Evolutionary conservation across 768 basidiomycete species (phyloP), one percentile per base, ranked within the genome.

Genomic region (Russula emetica): DNA sequence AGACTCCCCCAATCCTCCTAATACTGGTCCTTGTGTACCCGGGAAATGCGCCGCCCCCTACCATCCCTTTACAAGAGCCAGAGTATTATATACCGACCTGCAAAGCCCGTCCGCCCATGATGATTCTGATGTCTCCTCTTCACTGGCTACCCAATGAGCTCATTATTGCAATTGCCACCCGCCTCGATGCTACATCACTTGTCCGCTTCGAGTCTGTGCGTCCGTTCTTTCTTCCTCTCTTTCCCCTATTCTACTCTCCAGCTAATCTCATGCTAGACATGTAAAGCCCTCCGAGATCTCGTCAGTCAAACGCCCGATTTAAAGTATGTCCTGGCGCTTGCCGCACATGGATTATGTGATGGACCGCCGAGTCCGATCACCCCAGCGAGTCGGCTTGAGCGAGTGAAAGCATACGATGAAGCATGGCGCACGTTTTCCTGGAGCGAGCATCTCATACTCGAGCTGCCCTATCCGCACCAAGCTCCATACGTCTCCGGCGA

Each of bases 381-480:
- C 10, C 30, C 24, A 0, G 24, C 16, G 44, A 16, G n/a, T 32
- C 60, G 60, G 22, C 42, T 54, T 2, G 53, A 45, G 26, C 32
- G 26, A 5, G n/a, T 61, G 18, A 11, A 54, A 9, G 34, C 22
- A 5, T 53, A 61, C 42, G 42, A 53, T 22, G 42, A 61, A 24
- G 60, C 60, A 3, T 61, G 60, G 60, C 53, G 60, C n/a, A 34
- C 42, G 52, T 34, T 55, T 24, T 53, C 51, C 3, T 61, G 60
- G 60, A 32, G 18, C 24, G 6, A 34, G 16, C 32, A 61, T 20
- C 47, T 54, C 28, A 34, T 44, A 1, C 34, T 61, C 9, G 60
- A 61, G 0, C 40, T 61, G 16, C 60, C 60, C 3, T 36, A 30
- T 14, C 52, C 60, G 1, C 30, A 47, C 60, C 11, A 24, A 9